Percentiles rank a stretch among this genome's conserved stretches.
Conservation (phyloP, 1,284 basidiomycete species). For the Flammula alnicola region DNA sequence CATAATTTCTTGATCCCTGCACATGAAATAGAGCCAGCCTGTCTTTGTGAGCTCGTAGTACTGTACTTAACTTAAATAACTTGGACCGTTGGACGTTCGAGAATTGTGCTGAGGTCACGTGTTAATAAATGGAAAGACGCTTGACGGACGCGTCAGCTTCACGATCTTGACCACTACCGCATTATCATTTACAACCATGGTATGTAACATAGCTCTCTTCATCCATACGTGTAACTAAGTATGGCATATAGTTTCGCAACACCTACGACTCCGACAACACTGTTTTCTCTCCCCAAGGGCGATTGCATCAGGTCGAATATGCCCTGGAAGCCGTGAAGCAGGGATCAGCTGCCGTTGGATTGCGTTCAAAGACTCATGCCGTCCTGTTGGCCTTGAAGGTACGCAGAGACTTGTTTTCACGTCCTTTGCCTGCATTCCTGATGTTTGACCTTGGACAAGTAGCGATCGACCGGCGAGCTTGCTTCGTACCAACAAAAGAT, state of each 20-base stretch:
- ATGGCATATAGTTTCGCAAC: conserved; percentile 77
- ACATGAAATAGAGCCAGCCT: too few species aligned
- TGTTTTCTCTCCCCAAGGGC: conserved; percentile 92
- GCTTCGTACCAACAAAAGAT: conserved; percentile 99
- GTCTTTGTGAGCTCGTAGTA: too few species aligned
- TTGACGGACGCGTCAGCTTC: conserved; percentile 44
- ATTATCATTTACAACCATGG: conserved; percentile 36
- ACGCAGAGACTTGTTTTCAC: conserved; percentile 3
- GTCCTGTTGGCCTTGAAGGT: conserved; percentile 94
- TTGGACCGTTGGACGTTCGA: too few species aligned
- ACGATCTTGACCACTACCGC: conserved; percentile 21
- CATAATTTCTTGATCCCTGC: too few species aligned
- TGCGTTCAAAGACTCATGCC: conserved; percentile 95
- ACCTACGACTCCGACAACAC: conserved; percentile 97
- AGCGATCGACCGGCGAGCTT: conserved; percentile 98
- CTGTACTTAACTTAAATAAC: too few species aligned
- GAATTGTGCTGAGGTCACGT: conserved; percentile 21
- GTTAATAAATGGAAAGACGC: conserved; percentile 14
- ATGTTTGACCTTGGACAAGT: conserved; percentile 11
- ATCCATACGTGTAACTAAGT: conserved; percentile 24
- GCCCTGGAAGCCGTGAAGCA: conserved; percentile 99
- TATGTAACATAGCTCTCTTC: conserved; percentile 21
- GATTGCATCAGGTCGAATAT: conserved; percentile 97
- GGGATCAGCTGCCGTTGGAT: conserved; percentile 95
- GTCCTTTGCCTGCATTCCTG: not conserved